Conservation (phyloP, 176 grass and related monocot species). For the Bonia amplexicaulis region DNA sequence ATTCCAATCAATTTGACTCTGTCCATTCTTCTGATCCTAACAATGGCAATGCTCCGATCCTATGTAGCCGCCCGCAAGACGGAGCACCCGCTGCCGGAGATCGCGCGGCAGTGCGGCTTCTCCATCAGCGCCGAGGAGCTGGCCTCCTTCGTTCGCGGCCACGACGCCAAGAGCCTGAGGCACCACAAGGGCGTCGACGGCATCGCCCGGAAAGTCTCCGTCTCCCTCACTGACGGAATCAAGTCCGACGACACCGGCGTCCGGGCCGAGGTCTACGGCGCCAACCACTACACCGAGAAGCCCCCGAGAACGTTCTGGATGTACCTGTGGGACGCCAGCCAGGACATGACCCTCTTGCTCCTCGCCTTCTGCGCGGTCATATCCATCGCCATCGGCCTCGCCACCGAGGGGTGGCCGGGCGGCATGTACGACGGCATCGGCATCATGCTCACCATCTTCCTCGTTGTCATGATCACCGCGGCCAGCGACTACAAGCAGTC, state of each 20-base stretch:
- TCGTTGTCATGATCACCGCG: conserved; percentile 79
- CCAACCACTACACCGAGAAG: conserved; percentile 77
- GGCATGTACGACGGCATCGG: conserved; percentile 86
- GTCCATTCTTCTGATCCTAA: background rate
- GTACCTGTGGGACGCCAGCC: conserved; percentile 86
- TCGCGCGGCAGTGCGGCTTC: conserved; percentile 65
- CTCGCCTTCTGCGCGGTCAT: conserved; percentile 74
- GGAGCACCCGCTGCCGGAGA: conserved; percentile 60
- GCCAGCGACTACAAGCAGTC: conserved; percentile 94
- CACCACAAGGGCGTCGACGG: conserved; percentile 61
- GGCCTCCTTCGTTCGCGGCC: conserved; percentile 58
- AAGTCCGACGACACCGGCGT: conserved; percentile 45
- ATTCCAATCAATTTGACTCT: background rate
- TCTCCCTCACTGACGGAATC: conserved; percentile 57
- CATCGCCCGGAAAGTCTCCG: conserved; percentile 57
- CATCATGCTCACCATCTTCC: conserved; percentile 71
- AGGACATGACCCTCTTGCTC: conserved; percentile 84
- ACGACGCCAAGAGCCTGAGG: conserved; percentile 58
- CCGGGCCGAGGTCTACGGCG: conserved; percentile 65
- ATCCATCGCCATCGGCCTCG: conserved; percentile 67
- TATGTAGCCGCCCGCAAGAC: conserved; percentile 47
- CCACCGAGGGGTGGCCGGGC: conserved; percentile 71
- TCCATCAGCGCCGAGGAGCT: conserved; percentile 73
- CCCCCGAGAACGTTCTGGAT: conserved; percentile 79
- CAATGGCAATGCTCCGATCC: background rate